These are phyloP conservation scores for Talaromyces adpressus DNA, from an alignment of 495 filamentous ascomycete species.

Conservation along the genomic window DNA sequence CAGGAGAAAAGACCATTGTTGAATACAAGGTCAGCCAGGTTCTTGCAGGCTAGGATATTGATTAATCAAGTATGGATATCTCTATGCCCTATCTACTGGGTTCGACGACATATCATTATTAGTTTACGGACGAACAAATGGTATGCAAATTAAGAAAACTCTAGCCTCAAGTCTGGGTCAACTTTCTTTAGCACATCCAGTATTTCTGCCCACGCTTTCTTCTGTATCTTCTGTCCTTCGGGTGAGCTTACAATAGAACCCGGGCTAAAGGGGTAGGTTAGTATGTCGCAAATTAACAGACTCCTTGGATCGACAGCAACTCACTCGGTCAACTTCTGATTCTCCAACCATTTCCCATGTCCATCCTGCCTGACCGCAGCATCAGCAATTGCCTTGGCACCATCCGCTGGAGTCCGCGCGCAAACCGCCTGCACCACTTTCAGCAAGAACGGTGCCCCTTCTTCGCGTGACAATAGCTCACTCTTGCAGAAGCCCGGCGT, in stretches of 20 bases:
- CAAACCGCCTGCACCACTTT: conserved; percentile 11
- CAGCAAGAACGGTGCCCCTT: conserved; percentile 11
- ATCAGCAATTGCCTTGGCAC: conserved; percentile 18
- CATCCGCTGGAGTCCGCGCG: conserved; percentile 16
- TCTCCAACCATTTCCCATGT: conserved; percentile 16
- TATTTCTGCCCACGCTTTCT: conserved; percentile 14
- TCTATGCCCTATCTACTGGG: not conserved
- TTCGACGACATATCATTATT: not conserved
- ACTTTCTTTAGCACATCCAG: conserved; percentile 3
- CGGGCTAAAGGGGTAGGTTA: conserved; percentile 8
- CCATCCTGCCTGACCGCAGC: conserved; percentile 10
- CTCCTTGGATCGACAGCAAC: not conserved
- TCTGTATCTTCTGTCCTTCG: conserved; percentile 3
- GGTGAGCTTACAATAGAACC: conserved; percentile 9
- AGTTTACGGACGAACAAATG: not conserved
- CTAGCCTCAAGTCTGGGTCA: not conserved
- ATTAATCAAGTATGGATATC: not conserved
- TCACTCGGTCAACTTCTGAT: conserved; percentile 14
- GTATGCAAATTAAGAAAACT: not conserved
- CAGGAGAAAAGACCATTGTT: conserved; percentile 45
- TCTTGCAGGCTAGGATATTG: conserved; percentile 11
- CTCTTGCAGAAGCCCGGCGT: conserved; percentile 16
- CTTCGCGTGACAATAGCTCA: conserved; percentile 12
- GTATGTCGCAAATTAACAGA: not conserved
- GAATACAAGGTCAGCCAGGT: conserved; percentile 58